Evolutionary conservation across 2,329 filamentous ascomycete genomes (phyloP).

Genomic region (Ophiosphaerella herpotricha): DNA sequence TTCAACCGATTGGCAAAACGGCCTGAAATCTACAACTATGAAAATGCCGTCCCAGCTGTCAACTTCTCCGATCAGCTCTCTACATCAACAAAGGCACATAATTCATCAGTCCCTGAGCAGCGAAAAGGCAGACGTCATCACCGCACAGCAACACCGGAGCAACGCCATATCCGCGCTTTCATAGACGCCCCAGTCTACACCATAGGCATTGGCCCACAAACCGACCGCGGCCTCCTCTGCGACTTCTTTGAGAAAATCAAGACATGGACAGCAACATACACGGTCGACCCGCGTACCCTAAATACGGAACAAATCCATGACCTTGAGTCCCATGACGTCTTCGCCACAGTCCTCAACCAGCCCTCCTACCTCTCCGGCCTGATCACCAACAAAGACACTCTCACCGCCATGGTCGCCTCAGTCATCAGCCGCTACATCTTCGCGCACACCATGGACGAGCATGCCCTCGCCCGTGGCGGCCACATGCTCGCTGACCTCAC

Average conservation of each 20-base stretch:
- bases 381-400: constrained; percentile 14
- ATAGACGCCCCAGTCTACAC: constrained; percentile 16
- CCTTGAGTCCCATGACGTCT: background rate
- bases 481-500: constrained; percentile 7
- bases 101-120: background rate
- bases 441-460: constrained; percentile 15
- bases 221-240: constrained; percentile 20
- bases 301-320: constrained; percentile 3
- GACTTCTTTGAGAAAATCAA: constrained; percentile 29
- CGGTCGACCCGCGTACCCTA: constrained; percentile 2
- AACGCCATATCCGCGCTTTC: constrained; percentile 10
- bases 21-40: too few species aligned
- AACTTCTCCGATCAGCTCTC: background rate
- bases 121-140: constrained; percentile 11
- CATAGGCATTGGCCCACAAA: constrained; percentile 22
- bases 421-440: constrained; percentile 17
- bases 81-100: background rate
- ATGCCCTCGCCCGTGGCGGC: constrained; percentile 11
- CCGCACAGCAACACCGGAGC: constrained; percentile 24
- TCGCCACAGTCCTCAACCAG: constrained; percentile 2
- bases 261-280: constrained; percentile 16
- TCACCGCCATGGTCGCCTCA: constrained; percentile 15
- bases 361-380: constrained; percentile 10
- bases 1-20: too few species aligned
- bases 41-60: too few species aligned